These are phyloP conservation scores for Lentinus tigrinus DNA, from an alignment of 768 basidiomycete genomes.

Conservation along the genomic window DNA sequence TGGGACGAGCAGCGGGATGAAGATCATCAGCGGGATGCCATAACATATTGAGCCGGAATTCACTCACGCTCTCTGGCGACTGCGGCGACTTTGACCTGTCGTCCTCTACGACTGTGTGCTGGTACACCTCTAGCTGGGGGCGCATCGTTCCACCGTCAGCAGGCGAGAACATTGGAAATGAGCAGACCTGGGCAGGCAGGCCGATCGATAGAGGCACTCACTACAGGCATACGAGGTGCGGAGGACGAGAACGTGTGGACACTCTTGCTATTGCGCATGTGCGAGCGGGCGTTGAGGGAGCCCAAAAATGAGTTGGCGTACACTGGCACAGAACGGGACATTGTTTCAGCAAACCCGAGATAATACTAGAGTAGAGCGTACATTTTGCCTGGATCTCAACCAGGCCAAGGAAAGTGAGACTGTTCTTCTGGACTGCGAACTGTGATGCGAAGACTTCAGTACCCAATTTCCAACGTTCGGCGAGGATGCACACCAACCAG, in stretches of 20 bases:
- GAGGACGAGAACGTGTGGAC: conserved; percentile 4
- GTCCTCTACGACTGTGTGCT: background rate
- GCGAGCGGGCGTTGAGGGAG: conserved; percentile 9
- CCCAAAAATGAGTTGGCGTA: conserved; percentile 20
- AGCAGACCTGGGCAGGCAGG: too few relatives aligned
- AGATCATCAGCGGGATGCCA: background rate
- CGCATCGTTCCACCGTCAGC: too few relatives aligned
- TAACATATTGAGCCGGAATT: background rate
- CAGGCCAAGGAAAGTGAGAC: conserved; percentile 15
- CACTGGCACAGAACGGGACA: background rate
- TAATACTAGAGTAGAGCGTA: background rate
- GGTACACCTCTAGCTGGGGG: background rate
- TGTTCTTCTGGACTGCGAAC: conserved; percentile 4
- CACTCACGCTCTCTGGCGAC: background rate
- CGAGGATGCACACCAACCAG: background rate
- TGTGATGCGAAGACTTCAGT: background rate
- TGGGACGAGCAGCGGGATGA: background rate
- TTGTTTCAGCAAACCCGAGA: background rate
- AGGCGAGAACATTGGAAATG: background rate
- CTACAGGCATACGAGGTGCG: background rate
- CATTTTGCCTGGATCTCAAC: conserved; percentile 20
- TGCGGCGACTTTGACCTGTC: background rate
- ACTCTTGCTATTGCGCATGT: conserved; percentile 8
- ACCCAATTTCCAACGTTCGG: too few relatives aligned
- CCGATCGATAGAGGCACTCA: background rate